These are phyloP conservation scores for Solanum sejunctum DNA, from an alignment of 257 asterid species.

Conservation along the genomic window DNA sequence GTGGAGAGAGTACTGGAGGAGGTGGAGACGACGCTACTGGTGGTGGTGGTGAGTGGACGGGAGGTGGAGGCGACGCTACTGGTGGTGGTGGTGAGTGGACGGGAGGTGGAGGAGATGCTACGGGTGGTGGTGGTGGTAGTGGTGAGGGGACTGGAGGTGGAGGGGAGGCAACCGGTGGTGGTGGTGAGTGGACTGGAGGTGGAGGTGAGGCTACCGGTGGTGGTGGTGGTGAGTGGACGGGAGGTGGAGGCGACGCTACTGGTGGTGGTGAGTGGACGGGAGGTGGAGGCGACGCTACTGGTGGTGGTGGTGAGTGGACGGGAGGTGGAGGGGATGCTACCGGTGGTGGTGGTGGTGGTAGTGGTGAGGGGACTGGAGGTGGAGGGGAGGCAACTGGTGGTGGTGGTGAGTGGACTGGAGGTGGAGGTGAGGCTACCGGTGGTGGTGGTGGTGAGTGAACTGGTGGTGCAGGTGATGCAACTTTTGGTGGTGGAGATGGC, in stretches of 20 bases:
- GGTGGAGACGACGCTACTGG: neutral
- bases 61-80: neutral
- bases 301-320: neutral
- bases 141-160: neutral
- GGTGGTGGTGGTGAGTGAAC: neutral
- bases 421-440: neutral
- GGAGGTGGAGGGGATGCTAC: neutral
- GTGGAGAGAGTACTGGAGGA: neutral
- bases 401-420: neutral
- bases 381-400: neutral
- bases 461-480: neutral
- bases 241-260: neutral
- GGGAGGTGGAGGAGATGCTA: neutral
- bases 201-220: neutral
- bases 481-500: neutral
- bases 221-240: neutral
- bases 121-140: neutral
- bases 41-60: neutral
- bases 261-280: neutral
- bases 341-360: neutral
- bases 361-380: neutral
- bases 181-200: neutral
- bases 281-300: neutral
- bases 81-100: constrained; percentile 5
- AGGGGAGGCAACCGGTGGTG: neutral